Percentiles rank a stretch among this genome's conserved stretches.
phyloP scores from a whole-genome alignment of 2,329 filamentous ascomycete genomes.

The Clonostachys byssicola region DNA sequence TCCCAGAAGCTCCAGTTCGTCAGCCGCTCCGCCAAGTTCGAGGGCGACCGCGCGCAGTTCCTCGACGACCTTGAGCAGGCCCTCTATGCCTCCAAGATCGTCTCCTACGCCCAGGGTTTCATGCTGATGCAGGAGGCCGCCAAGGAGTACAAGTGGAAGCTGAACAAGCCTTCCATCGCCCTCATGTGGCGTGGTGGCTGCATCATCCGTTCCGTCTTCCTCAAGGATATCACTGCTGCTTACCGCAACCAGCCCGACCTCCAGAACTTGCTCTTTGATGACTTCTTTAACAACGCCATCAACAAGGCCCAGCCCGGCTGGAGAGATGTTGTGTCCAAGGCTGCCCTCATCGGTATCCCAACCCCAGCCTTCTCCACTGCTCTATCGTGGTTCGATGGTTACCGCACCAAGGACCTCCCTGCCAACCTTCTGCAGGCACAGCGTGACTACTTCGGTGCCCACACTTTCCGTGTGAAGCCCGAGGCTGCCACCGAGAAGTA shows the following conservation, averaged over 20 bases:
- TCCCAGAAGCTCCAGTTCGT: slow-evolving; percentile 69
- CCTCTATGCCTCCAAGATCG: slow-evolving; percentile 99
- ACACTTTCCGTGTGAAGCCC: slow-evolving; percentile 87
- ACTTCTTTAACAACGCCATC: slow-evolving; percentile 99
- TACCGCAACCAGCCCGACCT: slow-evolving; percentile 94
- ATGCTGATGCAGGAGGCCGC: slow-evolving; percentile 99
- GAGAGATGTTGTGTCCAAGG: slow-evolving; percentile 88
- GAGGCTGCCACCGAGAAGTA: slow-evolving; percentile 75
- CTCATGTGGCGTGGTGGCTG: slow-evolving; percentile 99
- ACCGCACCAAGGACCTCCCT: slow-evolving; percentile 93
- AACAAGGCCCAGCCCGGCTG: slow-evolving; percentile 91
- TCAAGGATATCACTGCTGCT: slow-evolving; percentile 97
- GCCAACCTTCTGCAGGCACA: slow-evolving; percentile 98
- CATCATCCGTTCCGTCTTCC: slow-evolving; percentile 99
- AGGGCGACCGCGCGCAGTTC: slow-evolving; percentile 89
- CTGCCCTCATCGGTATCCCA: slow-evolving; percentile 90
- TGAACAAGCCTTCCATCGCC: slow-evolving; percentile 99
- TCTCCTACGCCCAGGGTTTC: slow-evolving; percentile 99
- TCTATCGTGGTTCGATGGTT: slow-evolving; percentile 97
- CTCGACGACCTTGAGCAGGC: slow-evolving; percentile 97
- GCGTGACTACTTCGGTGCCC: slow-evolving; percentile 98
- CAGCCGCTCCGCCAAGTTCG: slow-evolving; percentile 75
- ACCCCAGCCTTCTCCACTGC: slow-evolving; percentile 96
- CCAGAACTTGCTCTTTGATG: slow-evolving; percentile 96
- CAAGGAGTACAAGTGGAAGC: slow-evolving; percentile 95